These are phyloP conservation scores for Physcomitrellopsis africana DNA, from an alignment of 225 moss, liverwort and hornwort species.

Conservation along the genomic window DNA sequence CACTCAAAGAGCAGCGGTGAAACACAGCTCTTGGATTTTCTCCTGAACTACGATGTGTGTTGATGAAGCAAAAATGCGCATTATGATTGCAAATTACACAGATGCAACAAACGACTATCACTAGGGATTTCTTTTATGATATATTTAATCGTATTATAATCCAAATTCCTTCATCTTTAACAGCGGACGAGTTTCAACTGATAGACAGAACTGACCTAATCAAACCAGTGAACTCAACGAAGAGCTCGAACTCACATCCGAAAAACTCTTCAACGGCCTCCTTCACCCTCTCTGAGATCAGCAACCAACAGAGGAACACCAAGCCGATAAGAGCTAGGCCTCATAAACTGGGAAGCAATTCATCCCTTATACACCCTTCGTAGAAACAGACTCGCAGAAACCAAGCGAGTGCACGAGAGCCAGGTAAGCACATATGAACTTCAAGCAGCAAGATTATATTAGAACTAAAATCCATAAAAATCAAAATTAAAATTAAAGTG, in stretches of 20 bases:
- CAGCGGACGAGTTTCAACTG: no score
- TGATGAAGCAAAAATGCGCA: no score
- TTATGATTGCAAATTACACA: no score
- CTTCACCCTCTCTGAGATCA: constrained; percentile 71
- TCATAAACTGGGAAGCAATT: background rate
- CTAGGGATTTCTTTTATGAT: no score
- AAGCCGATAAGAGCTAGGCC: constrained; percentile 7
- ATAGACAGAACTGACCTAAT: constrained; percentile 60
- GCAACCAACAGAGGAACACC: constrained; percentile 14
- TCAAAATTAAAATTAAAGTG: background rate
- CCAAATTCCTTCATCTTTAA: no score
- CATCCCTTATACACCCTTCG: background rate
- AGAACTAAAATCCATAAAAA: no score
- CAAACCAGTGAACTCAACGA: constrained; percentile 88
- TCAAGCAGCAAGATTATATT: background rate
- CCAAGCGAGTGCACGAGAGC: constrained; percentile 16
- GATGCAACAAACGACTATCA: no score
- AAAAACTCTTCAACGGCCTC: constrained; percentile 82
- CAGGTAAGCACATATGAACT: background rate
- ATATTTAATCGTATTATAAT: no score
- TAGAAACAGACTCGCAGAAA: background rate
- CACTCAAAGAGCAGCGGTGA: constrained; percentile 2
- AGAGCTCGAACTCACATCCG: constrained; percentile 85
- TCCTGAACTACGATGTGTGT: no score
- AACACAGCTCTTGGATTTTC: background rate